Evolutionary conservation across 495 filamentous ascomycete species (phyloP), one percentile per base, ranked within the genome.

Genomic region (Aspergillus indologenus): DNA sequence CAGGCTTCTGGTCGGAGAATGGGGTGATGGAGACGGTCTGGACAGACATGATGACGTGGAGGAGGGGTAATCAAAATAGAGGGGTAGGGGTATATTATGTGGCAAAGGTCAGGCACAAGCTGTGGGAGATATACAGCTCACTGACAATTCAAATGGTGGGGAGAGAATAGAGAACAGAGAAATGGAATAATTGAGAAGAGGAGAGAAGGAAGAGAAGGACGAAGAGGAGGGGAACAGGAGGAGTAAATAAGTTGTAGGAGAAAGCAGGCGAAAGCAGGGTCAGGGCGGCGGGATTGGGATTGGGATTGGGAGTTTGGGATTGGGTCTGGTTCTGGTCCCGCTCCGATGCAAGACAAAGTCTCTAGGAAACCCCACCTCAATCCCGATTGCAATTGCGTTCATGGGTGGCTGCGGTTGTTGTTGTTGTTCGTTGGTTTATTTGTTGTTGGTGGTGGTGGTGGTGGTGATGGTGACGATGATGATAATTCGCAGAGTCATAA

Each of bases 1-100:
- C 94, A 57, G 94, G 94, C 81, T 98, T 98, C 84, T 98, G 94
- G 80, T 97, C 94, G 23, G 86, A 82, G 73, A 90, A 96, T 58
- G 92, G 85, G 65, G 83, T 85, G 71, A 94, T 79, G 56, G 85
- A 82, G 60, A 95, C 86, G 15, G 83, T 87, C 72, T 89, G 82
- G 73, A 90, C 76, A 66, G 85, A 87, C 89, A 94, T 92, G 68
- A 50, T 63, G 49, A 47, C 57, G 47, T 31, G 53, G 61, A 57
- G 57, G 50, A 54, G 53, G 56, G 49, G 60, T 59, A 58, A 53
- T 50, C 57, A 17, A 52, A 22, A n/a, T n/a, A n/a, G n/a, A n/a
- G 18, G 45, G 48, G 15, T 46, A 29, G 57, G 47, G 49, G 17
- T 48, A 42, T 42, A 34, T 46, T 46, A 54, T n/a, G 34, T 45